Conservation (phyloP, 2,329 filamentous ascomycete species). For the Exophiala aquamarina region DNA sequence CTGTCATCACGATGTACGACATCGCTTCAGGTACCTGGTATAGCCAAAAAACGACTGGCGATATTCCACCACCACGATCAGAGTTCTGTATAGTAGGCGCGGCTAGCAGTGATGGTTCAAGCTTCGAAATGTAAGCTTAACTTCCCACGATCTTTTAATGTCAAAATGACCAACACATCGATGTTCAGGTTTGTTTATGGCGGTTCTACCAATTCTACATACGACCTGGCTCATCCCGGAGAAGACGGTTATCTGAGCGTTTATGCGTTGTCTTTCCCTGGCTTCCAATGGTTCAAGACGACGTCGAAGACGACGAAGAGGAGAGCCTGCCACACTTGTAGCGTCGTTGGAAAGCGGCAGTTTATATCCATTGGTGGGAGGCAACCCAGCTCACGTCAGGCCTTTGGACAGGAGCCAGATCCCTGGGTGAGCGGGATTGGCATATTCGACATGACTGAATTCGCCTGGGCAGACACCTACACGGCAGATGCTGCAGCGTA, state of each 20-base stretch:
- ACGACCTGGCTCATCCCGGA: conserved; percentile 8
- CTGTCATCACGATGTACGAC: conserved; percentile 22
- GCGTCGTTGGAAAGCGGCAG: conserved; percentile 39
- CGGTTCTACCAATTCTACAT: conserved; percentile 12
- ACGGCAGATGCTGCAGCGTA: conserved; percentile 37
- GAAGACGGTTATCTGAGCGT: conserved; percentile 21
- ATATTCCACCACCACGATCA: conserved; percentile 17
- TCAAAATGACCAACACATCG: background rate
- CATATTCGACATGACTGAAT: conserved; percentile 41
- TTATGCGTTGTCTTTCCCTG: conserved; percentile 21
- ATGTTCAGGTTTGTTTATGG: conserved; percentile 18
- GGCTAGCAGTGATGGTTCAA: conserved; percentile 59
- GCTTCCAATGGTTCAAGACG: conserved; percentile 22
- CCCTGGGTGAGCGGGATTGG: conserved; percentile 40
- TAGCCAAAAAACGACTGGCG: conserved; percentile 22
- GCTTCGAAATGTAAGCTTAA: conserved; percentile 61
- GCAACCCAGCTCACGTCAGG: conserved; percentile 11
- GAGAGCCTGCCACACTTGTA: conserved; percentile 30
- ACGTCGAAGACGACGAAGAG: conserved; percentile 26
- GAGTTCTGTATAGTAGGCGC: conserved; percentile 52
- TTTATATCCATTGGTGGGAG: conserved; percentile 42
- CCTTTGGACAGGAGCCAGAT: conserved; percentile 27
- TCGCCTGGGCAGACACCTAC: conserved; percentile 38
- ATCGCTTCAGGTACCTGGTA: conserved; percentile 18
- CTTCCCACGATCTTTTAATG: background rate